These are phyloP conservation scores for Phlebiopsis flavidoalba DNA, from an alignment of 768 basidiomycete genomes.

Conservation along the genomic window DNA sequence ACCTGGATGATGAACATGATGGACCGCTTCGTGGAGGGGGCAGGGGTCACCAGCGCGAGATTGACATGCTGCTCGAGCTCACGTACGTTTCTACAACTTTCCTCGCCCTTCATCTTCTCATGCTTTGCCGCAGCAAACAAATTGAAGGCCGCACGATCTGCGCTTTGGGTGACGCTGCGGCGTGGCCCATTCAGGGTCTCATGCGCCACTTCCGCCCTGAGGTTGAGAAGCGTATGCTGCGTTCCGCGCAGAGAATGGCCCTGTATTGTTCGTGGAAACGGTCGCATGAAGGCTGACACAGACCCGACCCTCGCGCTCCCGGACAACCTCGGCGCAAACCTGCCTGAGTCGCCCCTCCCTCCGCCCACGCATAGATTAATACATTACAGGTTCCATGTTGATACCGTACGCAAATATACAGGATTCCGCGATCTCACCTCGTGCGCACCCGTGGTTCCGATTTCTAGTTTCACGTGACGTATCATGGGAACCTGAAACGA, in stretches of 20 bases:
- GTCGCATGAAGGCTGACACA: slow-evolving; percentile 61
- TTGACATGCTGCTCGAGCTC: slow-evolving; percentile 95
- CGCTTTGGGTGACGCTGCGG: slow-evolving; percentile 94
- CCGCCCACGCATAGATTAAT: not conserved
- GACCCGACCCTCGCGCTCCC: slow-evolving; percentile 67
- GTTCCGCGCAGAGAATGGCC: slow-evolving; percentile 71
- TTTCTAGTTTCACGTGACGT: too few relatives aligned
- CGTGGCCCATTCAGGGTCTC: slow-evolving; percentile 97
- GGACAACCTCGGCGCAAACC: slow-evolving; percentile 62
- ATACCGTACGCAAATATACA: not conserved
- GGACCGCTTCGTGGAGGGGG: slow-evolving; percentile 96
- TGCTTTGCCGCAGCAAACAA: slow-evolving; percentile 64
- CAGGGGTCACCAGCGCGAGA: slow-evolving; percentile 86
- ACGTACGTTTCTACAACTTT: slow-evolving; percentile 56
- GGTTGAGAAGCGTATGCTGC: slow-evolving; percentile 84
- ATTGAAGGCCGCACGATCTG: slow-evolving; percentile 96
- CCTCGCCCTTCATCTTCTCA: slow-evolving; percentile 2
- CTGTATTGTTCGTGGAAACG: slow-evolving; percentile 79
- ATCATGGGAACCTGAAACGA: too few relatives aligned
- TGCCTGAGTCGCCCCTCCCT: slow-evolving; percentile 32
- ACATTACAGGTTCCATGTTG: not conserved
- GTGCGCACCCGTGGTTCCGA: too few relatives aligned
- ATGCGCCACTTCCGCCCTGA: slow-evolving; percentile 97
- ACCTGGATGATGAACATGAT: slow-evolving; percentile 99
- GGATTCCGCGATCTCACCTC: not conserved